Evolutionary conservation across 768 basidiomycete species (phyloP), one percentile per base, ranked within the genome.

Genomic region (Mycena alexandri): DNA sequence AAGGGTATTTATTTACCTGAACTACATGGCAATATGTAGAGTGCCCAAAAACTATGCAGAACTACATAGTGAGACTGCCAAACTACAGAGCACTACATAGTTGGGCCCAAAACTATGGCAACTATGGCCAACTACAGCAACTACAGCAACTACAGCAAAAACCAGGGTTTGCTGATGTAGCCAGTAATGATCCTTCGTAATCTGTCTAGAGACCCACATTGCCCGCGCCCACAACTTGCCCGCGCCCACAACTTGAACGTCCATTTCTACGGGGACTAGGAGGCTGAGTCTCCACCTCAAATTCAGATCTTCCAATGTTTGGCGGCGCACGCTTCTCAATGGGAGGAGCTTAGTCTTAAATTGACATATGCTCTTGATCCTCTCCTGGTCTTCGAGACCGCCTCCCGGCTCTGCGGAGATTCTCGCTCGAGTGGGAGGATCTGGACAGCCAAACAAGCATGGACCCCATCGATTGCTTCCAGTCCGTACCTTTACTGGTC

Each of bases 261-360:
- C 41, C 46, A 51, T 17, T 65, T 65, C 44, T 65, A 51, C 19
- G 62, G 43, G n/a, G n/a, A n/a, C n/a, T n/a, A n/a, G n/a, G n/a
- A n/a, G 19, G 17, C n/a, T n/a, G 8, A 52, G n/a, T 9, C 38
- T 29, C 16, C 0, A 13, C 50, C 55, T 25, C 63, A 64, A 43
- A 41, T 64, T 4, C 24, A 55, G 25, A 24, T 38, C 1, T 57
- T 56, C 7, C 34, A 42, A 24, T 22, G 5, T 17, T 34, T 64
- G 13, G 44, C 47, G 21, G 16, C 8, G 17, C 36, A 64, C 10
- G 47, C 55, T 21, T 16, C 22, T 0, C 33, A 13, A 5, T 64
- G 63, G 63, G 55, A 48, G 42, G 54, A 64, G 24, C 41, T 64
- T 5, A 33, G 25, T 13, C 10, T 64, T 12, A 4, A 16, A n/a